Conservation (phyloP, 257 asterid species). For the Capsicum baccatum region DNA sequence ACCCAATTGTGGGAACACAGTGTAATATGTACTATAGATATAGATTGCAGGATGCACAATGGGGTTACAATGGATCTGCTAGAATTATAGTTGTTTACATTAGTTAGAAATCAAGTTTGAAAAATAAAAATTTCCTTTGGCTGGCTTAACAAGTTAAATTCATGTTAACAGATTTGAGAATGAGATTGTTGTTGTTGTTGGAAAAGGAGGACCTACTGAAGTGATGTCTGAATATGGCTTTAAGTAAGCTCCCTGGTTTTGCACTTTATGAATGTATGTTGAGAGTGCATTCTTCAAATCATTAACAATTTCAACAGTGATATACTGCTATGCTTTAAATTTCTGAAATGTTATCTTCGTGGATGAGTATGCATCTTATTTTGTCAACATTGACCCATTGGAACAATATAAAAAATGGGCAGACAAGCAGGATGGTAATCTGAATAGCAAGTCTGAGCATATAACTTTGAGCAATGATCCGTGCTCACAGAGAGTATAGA, state of each 20-base stretch:
- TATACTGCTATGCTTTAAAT: conserved; percentile 32
- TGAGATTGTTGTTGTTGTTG: conserved; percentile 73
- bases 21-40: neutral
- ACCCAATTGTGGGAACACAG: too few species aligned
- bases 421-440: conserved; percentile 34
- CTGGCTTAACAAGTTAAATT: conserved; percentile 11
- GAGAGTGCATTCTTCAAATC: neutral
- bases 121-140: conserved; percentile 12
- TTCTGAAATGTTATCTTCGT: conserved; percentile 77
- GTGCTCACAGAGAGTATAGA: conserved; percentile 68
- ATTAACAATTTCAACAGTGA: conserved; percentile 18
- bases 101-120: conserved; percentile 25
- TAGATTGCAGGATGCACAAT: neutral
- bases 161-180: conserved; percentile 63
- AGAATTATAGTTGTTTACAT: neutral
- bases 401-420: conserved; percentile 67
- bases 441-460: conserved; percentile 38
- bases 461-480: conserved; percentile 47
- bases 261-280: neutral
- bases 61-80: neutral
- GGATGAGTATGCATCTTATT: conserved; percentile 80
- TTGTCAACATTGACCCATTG: conserved; percentile 86
- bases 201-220: conserved; percentile 85
- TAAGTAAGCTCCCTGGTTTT: conserved; percentile 54
- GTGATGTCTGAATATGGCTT: conserved; percentile 95